Evolutionary conservation across 495 filamentous ascomycete species (phyloP), one percentile per base, ranked within the genome.

Genomic region (Cryomyces minteri): DNA sequence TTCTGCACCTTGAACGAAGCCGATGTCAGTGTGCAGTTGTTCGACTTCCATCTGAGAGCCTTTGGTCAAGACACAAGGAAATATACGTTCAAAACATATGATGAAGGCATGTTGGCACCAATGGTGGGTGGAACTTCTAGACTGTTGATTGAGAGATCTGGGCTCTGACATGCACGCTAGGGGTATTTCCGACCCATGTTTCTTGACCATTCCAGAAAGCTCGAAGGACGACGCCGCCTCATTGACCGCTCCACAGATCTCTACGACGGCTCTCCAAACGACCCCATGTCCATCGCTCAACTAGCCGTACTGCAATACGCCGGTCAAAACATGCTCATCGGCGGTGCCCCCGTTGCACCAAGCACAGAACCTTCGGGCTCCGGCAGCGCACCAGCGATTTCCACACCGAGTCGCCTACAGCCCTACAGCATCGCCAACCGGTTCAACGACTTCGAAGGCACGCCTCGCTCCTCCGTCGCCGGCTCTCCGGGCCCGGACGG

Each of bases 21-120:
- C 8, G 81, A 84, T 45, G 77, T 96, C 41, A 80, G 76, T 32
- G 82, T 88, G 2, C 79, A 88, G 58, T 67, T 77, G 14, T 81
- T 69, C 60, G 78, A 90, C 52, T 95, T 96, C 58, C 84, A 94
- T 58, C 71, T 98, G 9, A 79, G 90, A 18, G 82, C 85, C 3
- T 76, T 84, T 0, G 87, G 83, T 18, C 80, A 90, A 60, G 80
- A 88, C 45, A 96, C 90, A 2, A 70, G 75, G 49, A 94, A 90
- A 58, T 95, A 92, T 63, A 68, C 70, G 12, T 95, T 94, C 67
- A 96, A 94, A 67, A 83, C 78, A 5, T 96, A 95, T 57, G 90
- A 98, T 52, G 88, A 96, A 54, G 76, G 87, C 2, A 80, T 88
- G 51, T 69, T 98, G 12, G 84, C 92, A 1, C 83, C 88, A 7